These are phyloP conservation scores for Puccinia triticina DNA, from an alignment of 1,284 basidiomycete genomes.

Conservation along the genomic window DNA sequence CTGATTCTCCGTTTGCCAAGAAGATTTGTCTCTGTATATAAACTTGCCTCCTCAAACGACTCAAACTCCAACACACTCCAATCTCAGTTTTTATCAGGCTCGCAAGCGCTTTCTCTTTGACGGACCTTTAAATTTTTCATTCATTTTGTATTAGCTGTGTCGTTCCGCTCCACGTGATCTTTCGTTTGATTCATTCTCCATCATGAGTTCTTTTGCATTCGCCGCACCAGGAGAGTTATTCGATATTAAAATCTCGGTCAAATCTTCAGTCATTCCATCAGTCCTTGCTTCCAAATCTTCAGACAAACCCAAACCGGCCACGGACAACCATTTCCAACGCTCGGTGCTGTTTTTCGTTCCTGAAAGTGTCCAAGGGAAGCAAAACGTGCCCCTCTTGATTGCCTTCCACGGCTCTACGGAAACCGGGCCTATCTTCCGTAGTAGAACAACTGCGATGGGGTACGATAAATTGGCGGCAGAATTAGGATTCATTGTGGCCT, in stretches of 20 bases:
- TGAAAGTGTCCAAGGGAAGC: neutral
- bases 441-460: slow-evolving; percentile 24
- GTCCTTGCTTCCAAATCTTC: neutral
- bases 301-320: neutral
- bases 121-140: too few species aligned
- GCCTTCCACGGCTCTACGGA: slow-evolving; percentile 47
- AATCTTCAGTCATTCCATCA: neutral
- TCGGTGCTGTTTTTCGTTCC: slow-evolving; percentile 43
- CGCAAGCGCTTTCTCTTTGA: too few species aligned
- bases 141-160: too few species aligned
- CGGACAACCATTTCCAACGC: neutral
- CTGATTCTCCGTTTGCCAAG: too few species aligned
- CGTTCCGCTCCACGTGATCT: neutral
- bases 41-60: too few species aligned
- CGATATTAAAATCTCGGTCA: neutral
- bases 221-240: neutral
- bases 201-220: neutral
- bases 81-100: too few species aligned
- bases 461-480: slow-evolving; percentile 42
- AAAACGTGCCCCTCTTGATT: slow-evolving; percentile 35
- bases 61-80: too few species aligned
- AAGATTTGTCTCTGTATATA: too few species aligned
- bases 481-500: slow-evolving; percentile 32
- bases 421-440: slow-evolving; percentile 33
- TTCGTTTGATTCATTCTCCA: neutral